Conservation (phyloP, 192 early-diverging fungal genomes). For the Coemansia sp. region DNA sequence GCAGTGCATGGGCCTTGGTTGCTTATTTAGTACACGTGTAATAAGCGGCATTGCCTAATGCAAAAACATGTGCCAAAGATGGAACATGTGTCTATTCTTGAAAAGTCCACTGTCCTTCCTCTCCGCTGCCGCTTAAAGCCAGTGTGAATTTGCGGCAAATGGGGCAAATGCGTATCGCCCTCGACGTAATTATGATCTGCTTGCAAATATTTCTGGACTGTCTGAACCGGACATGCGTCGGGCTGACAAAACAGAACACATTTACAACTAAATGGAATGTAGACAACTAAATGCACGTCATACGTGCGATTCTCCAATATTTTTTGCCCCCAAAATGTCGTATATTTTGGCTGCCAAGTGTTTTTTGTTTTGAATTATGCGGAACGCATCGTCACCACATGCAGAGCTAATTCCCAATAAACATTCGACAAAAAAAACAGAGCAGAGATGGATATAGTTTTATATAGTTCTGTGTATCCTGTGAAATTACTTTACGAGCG, state of each 20-base stretch:
- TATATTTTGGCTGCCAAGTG: no score
- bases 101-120: background rate
- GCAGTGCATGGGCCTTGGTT: background rate
- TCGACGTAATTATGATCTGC: background rate
- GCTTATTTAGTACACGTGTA: background rate
- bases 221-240: background rate
- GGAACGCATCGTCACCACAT: background rate
- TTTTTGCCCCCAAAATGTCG: no score
- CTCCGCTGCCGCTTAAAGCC: background rate
- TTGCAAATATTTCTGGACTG: background rate
- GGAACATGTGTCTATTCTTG: background rate
- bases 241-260: background rate
- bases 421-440: background rate
- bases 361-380: slow-evolving; percentile 7
- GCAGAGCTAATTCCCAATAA: background rate
- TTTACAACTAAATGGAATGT: no score
- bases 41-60: background rate
- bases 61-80: slow-evolving; percentile 5
- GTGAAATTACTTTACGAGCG: slow-evolving; percentile 59
- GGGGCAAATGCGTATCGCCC: background rate
- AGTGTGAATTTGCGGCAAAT: background rate
- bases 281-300: no score
- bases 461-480: background rate
- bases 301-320: no score
- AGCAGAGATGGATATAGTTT: background rate